Evolutionary conservation across 106 monocot species (phyloP).

Genomic region (Iris macrosiphon): DNA sequence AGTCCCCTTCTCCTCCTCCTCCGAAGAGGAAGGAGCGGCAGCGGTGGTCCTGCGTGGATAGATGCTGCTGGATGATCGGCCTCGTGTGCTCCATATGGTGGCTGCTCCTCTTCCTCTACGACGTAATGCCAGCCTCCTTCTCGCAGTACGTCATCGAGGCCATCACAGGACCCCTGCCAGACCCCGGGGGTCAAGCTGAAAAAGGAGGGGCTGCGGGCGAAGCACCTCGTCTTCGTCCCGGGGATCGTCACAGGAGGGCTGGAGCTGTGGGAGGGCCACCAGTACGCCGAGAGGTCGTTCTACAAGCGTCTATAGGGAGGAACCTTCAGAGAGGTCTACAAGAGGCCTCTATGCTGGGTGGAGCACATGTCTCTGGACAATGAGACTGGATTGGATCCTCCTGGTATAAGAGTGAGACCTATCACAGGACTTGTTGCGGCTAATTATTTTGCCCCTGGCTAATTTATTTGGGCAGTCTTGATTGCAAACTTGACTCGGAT

Average conservation of each 20-base stretch:
- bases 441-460: conserved; percentile 96
- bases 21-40: too few relatives aligned
- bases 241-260: too few relatives aligned
- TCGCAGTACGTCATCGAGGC: conserved; percentile 93
- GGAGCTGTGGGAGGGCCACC: too few relatives aligned
- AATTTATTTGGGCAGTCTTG: conserved; percentile 99
- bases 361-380: conserved; percentile 99
- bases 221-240: conserved; percentile 87
- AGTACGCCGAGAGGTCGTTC: conserved; percentile 84
- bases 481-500: conserved; percentile 98
- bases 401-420: conserved; percentile 81
- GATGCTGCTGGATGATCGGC: too few relatives aligned
- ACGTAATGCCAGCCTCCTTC: conserved; percentile 85
- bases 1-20: too few relatives aligned
- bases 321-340: conserved; percentile 83
- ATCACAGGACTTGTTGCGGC: conserved; percentile 97
- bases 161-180: too few relatives aligned
- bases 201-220: conserved; percentile 55
- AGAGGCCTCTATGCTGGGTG: conserved; percentile 96
- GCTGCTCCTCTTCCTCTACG: too few relatives aligned
- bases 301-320: conserved; percentile 91
- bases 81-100: too few relatives aligned
- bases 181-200: too few relatives aligned
- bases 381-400: conserved; percentile 96
- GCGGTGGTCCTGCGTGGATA: conserved; percentile 60